Base-by-base conservation (phyloP, 2,329 filamentous ascomycete genomes). In the Pseudogymnoascus sp. region DNA sequence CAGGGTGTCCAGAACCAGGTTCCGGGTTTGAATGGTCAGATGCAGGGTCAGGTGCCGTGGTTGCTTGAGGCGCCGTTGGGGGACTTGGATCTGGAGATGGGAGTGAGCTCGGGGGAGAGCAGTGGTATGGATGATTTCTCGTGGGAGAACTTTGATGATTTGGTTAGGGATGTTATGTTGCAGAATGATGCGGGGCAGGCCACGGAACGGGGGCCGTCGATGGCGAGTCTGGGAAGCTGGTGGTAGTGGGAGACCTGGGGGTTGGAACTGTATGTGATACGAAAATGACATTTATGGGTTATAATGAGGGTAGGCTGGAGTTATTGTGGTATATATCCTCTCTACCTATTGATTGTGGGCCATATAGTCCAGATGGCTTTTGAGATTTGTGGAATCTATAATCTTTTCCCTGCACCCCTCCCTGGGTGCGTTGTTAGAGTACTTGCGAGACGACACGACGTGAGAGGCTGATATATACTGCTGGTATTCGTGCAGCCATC, bases 91-190 rank as follows among this genome's bases (percentile, higher is more conserved):
- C 70, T 73, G 68, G 66, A 66, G 59, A 67, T 62, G 7, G 69
- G 70, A 26, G 68, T 38, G 33, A 26, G 33, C 33, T 41, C 37
- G n/a, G 59, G 19, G 24, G 37, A 61, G 16, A 61, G 28, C 11
- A 66, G 66, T 61, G 68, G 62, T 5, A 24, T 69, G 28, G 69
- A 72, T 35, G 69, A 72, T 14, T 66, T 67, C 6, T 69, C 67
- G 38, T 76, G 72, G 72, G 67, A 71, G 35, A 70, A 71, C 11
- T 75, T 74, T 73, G 72, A 76, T 64, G 71, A 72, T 66, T 65
- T 75, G 37, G 70, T 75, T 1, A 68, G 69, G 41, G 73, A 75
- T 50, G 73, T 72, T 26, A 69, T 71, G 62, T 64, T 67, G 43
- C 67, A 71, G 50, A 53, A 62, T 11, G 66, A 68, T 64, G 53